Evolutionary conservation across 108 stramenopile species (phyloP).

Genomic region (Mediolabrus comicus): DNA sequence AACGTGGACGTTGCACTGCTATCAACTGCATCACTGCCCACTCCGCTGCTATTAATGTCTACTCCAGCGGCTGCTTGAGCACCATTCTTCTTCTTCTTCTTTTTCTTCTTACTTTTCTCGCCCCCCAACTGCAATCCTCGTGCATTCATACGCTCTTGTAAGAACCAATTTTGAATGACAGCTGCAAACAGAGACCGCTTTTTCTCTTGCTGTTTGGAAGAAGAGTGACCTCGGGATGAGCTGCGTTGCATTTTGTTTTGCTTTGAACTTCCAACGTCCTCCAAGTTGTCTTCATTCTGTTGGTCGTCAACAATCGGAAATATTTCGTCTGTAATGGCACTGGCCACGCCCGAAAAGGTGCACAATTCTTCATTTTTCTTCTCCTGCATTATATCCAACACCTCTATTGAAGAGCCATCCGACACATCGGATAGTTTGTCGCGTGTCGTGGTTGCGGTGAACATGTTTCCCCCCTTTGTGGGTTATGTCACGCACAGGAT

Average conservation of each 20-base stretch:
- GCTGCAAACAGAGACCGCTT: conserved; percentile 10
- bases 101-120: conserved; percentile 13
- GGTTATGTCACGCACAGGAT: too few species aligned
- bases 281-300: background rate
- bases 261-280: background rate
- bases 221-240: too few species aligned
- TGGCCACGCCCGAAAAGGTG: background rate
- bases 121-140: background rate
- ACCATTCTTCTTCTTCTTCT: conserved; percentile 13
- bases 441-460: background rate
- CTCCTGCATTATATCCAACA: background rate
- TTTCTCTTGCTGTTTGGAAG: background rate
- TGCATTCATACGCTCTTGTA: conserved; percentile 7
- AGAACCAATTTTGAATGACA: conserved; percentile 3
- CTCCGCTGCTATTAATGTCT: background rate
- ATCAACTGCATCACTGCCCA: background rate
- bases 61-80: background rate
- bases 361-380: background rate
- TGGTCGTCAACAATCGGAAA: background rate
- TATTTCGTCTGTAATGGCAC: conserved; percentile 3
- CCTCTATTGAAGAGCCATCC: background rate
- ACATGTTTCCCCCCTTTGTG: too few species aligned
- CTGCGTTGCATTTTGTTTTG: background rate
- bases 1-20: background rate
- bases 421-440: background rate